Base-by-base conservation (phyloP, 2,329 filamentous ascomycete genomes). In the Pseudogymnoascus sp. region DNA sequence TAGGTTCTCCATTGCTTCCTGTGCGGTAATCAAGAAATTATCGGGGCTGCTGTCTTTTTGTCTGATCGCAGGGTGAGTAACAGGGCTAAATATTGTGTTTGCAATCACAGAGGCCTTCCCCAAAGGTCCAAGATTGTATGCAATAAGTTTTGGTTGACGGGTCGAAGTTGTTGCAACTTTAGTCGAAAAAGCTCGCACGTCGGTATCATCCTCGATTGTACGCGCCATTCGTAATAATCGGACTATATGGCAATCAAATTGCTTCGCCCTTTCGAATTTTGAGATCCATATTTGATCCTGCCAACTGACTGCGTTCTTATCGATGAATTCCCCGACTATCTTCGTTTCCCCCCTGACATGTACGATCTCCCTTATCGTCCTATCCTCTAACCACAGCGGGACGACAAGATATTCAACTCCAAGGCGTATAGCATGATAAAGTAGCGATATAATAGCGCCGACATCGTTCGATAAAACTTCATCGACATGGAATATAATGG, bases 371-470 rank as follows among this genome's bases (percentile, higher is more conserved):
- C 50, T 56, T 13, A 56, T 56, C 5, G 23, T 19, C 4, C 2
- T 33, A 56, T 56, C 50, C 50, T 56, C 50, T 19, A 56, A 56
- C 50, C 29, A 56, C 29, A 56, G 50, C 5, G 50, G 29, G 2
- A 56, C 31, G 50, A 83, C 85, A 61, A 86, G 70, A 67, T 85
- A 90, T 62, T 89, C 87, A 1, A 88, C 85, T 1, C 83, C 85
- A 40, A 90, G 78, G 10, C 87, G 83, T 23, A 89, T 75, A 4
- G 86, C 87, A 66, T 88, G 83, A 44, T 83, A 79, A 26, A 88
- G 77, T 31, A 89, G 75, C 62, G 50, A 56, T 56, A 33, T 33
- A 33, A 33, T 13, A 21, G 50, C n/a, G 50, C 26, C 7, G 17
- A 33, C 17, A 56, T 56, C 50, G 29, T 33, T 56, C 5, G 29